A percentile compares a stretch with the other conserved stretches of the same genome.
Evolutionary conservation across 1,284 basidiomycete species (phyloP).

Genomic region (Amylostereum chailletii): DNA sequence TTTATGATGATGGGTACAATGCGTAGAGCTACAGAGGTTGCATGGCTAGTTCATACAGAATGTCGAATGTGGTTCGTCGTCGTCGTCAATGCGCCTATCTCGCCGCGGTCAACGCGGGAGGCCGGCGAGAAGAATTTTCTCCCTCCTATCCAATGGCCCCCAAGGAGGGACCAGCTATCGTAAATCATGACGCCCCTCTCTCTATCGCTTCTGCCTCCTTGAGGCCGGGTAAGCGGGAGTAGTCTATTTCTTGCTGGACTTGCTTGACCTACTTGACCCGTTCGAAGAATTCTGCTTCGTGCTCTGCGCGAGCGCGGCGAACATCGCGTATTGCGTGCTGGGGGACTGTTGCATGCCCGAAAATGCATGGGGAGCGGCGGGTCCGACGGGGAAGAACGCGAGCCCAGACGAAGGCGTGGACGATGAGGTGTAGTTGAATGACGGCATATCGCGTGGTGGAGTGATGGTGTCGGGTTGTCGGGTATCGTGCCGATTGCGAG

Average conservation of each 20-base stretch:
- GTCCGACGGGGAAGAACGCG: slow-evolving; percentile 27
- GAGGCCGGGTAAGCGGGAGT: too few species aligned
- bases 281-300: slow-evolving; percentile 16
- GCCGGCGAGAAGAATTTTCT: background rate
- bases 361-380: slow-evolving; percentile 47
- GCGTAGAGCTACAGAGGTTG: too few species aligned
- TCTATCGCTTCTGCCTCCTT: background rate
- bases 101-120: background rate
- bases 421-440: slow-evolving; percentile 21
- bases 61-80: too few species aligned
- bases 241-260: slow-evolving; percentile 11
- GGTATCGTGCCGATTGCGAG: background rate
- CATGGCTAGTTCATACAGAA: too few species aligned
- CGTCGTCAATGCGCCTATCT: too few species aligned
- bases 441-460: slow-evolving; percentile 16
- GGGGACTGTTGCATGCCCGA: slow-evolving; percentile 55
- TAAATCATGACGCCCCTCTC: background rate
- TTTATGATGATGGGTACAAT: background rate
- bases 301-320: slow-evolving; percentile 36
- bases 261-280: slow-evolving; percentile 24
- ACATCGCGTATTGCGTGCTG: slow-evolving; percentile 58
- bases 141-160: background rate
- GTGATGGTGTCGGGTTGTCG: background rate
- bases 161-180: background rate
- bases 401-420: slow-evolving; percentile 16